Evolutionary conservation across 2,329 filamentous ascomycete species (phyloP).

Genomic region (Fusarium pseudocircinatum): DNA sequence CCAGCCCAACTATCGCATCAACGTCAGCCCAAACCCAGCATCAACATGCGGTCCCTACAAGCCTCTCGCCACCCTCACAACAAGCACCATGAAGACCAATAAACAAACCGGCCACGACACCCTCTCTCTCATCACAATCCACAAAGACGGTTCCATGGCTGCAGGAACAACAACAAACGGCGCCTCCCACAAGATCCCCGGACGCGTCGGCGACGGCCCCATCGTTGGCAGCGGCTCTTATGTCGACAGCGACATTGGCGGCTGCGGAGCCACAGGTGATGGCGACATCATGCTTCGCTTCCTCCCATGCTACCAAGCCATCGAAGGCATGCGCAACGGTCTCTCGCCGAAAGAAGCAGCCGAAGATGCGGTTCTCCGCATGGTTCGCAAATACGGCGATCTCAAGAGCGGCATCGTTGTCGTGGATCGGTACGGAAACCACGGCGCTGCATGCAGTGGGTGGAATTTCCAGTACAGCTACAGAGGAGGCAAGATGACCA

Average conservation of each 20-base stretch:
- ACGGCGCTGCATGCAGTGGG: constrained; percentile 61
- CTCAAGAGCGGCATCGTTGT: constrained; percentile 62
- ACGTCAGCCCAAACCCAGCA: constrained; percentile 56
- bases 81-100: not conserved
- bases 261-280: constrained; percentile 66
- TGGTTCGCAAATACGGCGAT: constrained; percentile 58
- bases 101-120: constrained; percentile 59
- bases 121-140: constrained; percentile 62
- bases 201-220: constrained; percentile 65
- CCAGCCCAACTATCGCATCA: constrained; percentile 61
- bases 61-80: constrained; percentile 37
- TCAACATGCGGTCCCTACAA: constrained; percentile 59
- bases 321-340: constrained; percentile 61
- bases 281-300: constrained; percentile 68
- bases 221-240: constrained; percentile 65
- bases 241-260: constrained; percentile 63
- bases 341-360: constrained; percentile 60
- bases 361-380: constrained; percentile 60
- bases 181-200: constrained; percentile 63
- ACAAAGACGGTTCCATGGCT: constrained; percentile 57
- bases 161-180: constrained; percentile 67
- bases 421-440: constrained; percentile 57
- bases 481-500: constrained; percentile 58
- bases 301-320: constrained; percentile 66
- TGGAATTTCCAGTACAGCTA: constrained; percentile 66